These are phyloP conservation scores for Discostella stelligeroides DNA, from an alignment of 108 stramenopile species.

Conservation along the genomic window DNA sequence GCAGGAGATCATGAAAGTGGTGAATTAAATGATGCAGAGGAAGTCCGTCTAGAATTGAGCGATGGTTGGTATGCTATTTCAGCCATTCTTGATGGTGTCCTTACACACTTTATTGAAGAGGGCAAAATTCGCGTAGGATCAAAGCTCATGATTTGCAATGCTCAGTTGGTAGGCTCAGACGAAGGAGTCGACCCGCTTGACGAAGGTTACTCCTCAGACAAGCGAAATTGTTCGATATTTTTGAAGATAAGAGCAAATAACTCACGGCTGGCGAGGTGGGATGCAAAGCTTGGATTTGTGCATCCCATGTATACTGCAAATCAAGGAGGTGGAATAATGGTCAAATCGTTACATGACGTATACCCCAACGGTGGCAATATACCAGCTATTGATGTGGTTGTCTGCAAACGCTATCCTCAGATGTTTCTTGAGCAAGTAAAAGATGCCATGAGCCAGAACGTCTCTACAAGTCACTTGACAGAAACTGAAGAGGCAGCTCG, in stretches of 20 bases:
- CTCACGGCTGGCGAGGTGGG: conserved; percentile 79
- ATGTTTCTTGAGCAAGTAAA: conserved; percentile 60
- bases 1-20: neutral
- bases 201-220: conserved; percentile 41
- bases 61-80: conserved; percentile 87
- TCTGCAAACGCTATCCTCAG: conserved; percentile 72
- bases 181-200: conserved; percentile 89
- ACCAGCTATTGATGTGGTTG: conserved; percentile 62
- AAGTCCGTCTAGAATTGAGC: conserved; percentile 60
- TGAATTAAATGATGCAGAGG: conserved; percentile 6
- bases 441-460: conserved; percentile 18
- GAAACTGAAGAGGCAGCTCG: conserved; percentile 65
- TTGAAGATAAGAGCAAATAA: conserved; percentile 67
- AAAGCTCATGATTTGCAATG: conserved; percentile 73
- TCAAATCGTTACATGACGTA: conserved; percentile 63
- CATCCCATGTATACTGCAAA: conserved; percentile 14
- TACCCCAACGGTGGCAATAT: conserved; percentile 68
- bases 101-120: conserved; percentile 44
- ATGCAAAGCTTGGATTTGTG: conserved; percentile 81
- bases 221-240: conserved; percentile 31
- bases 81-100: conserved; percentile 55
- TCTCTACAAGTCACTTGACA: conserved; percentile 45
- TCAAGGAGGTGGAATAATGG: conserved; percentile 31
- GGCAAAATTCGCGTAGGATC: conserved; percentile 69
- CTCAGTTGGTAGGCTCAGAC: conserved; percentile 63